These are phyloP conservation scores for Geotrichum phurueaensis DNA, from an alignment of 1,139 yeast species.

Conservation along the genomic window DNA sequence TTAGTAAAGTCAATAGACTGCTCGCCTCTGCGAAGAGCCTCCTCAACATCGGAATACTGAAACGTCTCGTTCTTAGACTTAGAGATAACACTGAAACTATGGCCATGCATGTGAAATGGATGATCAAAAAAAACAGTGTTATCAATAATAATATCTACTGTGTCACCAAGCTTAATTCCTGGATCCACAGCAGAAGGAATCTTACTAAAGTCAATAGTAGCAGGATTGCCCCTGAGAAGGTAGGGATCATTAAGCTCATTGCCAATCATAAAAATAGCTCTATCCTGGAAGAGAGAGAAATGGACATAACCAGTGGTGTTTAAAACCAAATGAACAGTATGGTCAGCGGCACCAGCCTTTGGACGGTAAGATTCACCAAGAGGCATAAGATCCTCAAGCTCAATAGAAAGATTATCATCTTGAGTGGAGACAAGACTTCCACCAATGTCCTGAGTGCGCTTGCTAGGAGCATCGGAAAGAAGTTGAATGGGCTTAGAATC, in stretches of 20 bases:
- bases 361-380: slow-evolving; percentile 3
- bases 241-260: slow-evolving; percentile 12
- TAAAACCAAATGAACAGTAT: slow-evolving; percentile 27
- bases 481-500: slow-evolving; percentile 1
- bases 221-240: slow-evolving; percentile 9
- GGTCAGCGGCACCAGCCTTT: slow-evolving; percentile 25
- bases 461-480: slow-evolving; percentile 1
- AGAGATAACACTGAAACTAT: slow-evolving; percentile 31
- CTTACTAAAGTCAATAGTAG: slow-evolving; percentile 9
- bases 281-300: slow-evolving; percentile 31
- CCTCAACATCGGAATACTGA: slow-evolving; percentile 11
- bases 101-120: slow-evolving; percentile 41
- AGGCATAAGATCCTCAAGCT: slow-evolving; percentile 12
- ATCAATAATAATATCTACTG: slow-evolving; percentile 35
- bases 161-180: slow-evolving; percentile 29
- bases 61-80: slow-evolving; percentile 2
- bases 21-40: slow-evolving; percentile 47
- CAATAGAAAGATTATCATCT: not conserved
- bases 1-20: slow-evolving; percentile 42
- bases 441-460: slow-evolving; percentile 9
- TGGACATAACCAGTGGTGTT: slow-evolving; percentile 32
- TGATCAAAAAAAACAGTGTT: slow-evolving; percentile 33
- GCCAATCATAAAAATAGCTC: slow-evolving; percentile 1
- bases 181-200: slow-evolving; percentile 22
- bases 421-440: not conserved